Base-by-base conservation (phyloP, 2,329 filamentous ascomycete genomes). In the Pleochaeta shiraiana region DNA sequence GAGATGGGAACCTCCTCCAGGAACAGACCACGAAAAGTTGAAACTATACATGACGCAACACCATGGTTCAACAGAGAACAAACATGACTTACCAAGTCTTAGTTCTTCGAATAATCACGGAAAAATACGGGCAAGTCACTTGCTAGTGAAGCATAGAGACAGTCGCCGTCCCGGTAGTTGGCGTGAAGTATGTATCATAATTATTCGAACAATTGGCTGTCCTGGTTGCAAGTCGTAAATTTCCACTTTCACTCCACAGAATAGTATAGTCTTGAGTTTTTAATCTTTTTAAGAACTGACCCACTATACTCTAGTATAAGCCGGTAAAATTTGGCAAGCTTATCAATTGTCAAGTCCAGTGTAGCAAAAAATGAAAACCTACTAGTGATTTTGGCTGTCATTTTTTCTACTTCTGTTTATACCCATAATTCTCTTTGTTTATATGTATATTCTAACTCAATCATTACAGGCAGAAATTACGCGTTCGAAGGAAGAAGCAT, bases 31-130 rank as follows among this genome's bases (percentile, higher is more conserved):
- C 65, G 90, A 96, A 70, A 90, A 87, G 77, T 83, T 98, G 68
- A 97, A 96, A 80, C 76, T 83, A 67, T 96, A 95, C 79, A 97
- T 98, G 90, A 90, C 88, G 43, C 83, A 95, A 75, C 90, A 96
- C 78, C 90, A 96, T 77, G 90, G 85, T 73, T 1, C 26, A 4
- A 1, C 19, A 24, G 45, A 50, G 19, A 50, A 77, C 64, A 73
- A 74, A 37, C 68, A 71, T 69, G 74, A 67, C 68, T 70, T 67
- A 69, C 72, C 66, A 65, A 71, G 65, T 70, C 74, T 64, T 66
- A 70, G 71, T 66, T 69, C 69, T 9, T 67, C 66, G 12, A 78
- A 74, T 45, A 77, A 76, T 63, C 83, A 84, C 69, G 90, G 87
- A 74, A 95, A 95, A 80, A 97, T 98, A 71, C 88, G 93, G 68